Conservation (phyloP, 2,329 filamentous ascomycete species). For the Penicillium sp. region DNA sequence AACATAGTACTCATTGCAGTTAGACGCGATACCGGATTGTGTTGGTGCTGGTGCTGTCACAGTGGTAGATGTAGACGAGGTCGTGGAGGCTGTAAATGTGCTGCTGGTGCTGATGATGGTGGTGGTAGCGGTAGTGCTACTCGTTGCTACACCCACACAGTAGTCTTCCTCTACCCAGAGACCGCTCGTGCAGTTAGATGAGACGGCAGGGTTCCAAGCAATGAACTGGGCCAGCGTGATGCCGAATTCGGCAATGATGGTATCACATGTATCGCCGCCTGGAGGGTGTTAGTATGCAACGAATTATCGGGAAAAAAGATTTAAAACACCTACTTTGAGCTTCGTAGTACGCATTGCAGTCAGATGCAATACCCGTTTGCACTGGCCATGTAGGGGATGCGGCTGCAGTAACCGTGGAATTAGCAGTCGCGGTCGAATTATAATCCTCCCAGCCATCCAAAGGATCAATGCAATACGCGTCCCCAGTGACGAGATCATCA, state of each 20-base stretch:
- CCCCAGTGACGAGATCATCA: not conserved
- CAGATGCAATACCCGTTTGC: not conserved
- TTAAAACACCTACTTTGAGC: not conserved
- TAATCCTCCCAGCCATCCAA: not conserved
- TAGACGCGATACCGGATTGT: too few species aligned
- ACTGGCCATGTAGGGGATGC: not conserved
- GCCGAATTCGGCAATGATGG: not conserved
- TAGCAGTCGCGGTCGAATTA: not conserved
- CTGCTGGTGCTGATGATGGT: not conserved
- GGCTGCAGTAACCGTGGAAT: not conserved
- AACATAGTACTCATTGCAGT: too few species aligned
- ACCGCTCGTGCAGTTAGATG: not conserved
- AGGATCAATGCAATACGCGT: not conserved
- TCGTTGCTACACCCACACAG: not conserved
- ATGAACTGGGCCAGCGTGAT: not conserved
- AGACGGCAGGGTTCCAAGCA: not conserved
- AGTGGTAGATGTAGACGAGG: too few species aligned
- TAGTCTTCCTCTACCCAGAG: not conserved
- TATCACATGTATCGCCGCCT: not conserved
- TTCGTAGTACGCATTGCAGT: not conserved
- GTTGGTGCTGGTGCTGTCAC: too few species aligned
- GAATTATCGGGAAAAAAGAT: not conserved
- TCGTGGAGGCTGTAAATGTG: too few species aligned
- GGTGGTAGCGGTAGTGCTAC: not conserved
- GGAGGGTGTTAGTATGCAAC: too few species aligned